Evolutionary conservation across 2,329 filamentous ascomycete species (phyloP), one percentile per base, ranked within the genome.

Genomic region (Daldinia eschscholtzii): DNA sequence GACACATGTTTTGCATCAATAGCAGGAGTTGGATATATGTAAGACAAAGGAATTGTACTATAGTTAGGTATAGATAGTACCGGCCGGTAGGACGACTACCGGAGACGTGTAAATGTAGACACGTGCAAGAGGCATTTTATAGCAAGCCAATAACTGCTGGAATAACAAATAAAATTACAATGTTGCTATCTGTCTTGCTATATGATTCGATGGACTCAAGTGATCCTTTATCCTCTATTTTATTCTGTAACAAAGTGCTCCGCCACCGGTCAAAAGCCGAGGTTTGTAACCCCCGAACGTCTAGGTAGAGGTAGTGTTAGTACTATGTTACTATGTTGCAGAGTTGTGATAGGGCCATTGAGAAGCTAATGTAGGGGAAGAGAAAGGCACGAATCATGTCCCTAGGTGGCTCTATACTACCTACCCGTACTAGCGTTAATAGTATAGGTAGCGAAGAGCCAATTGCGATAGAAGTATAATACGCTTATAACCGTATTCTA

Each of bases 11-110:
- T 60, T 60, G 57, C 65, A 52, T 62, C 58, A 63, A 30, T 41
- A 59, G 59, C 58, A 65, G 62, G 68, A 68, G 50, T 65, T 65
- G 55, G 64, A 57, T 57, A 59, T 26, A 37, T n/a, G 12, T 48
- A 42, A 57, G 41, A 26, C 33, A 61, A 67, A 67, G 18, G 55
- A 41, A 46, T 55, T 70, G 68, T 70, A 68, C 23, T 41, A 68
- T 68, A 61, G 52, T 26, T 55, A n/a, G 33, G 52, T 55, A 55
- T 55, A 26, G 30, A 37, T 23, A 12, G 46, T 18, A 33, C 33
- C 7, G 18, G 26, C 46, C 15, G 46, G 26, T 30, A 10, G 26
- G 6, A 33, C 23, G 15, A 33, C 15, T 12, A 52, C 33, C 15
- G 46, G 46, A n/a, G 26, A 18, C 15, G 46, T 50, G 46, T 50